phyloP scores from a whole-genome alignment of 106 monocot genomes.

The Vanilla planifolia region DNA sequence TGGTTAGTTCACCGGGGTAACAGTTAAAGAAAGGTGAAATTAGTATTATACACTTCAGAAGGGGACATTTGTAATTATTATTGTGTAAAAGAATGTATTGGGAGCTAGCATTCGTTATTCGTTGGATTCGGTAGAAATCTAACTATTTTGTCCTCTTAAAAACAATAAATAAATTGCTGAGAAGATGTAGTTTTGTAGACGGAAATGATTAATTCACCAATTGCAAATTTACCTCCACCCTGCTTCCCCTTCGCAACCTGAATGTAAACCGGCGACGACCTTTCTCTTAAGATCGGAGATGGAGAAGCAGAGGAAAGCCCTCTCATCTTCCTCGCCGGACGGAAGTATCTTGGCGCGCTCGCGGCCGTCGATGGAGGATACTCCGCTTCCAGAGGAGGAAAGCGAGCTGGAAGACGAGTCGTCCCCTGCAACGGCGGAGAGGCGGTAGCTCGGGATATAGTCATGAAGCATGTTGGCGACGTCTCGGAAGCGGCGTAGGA shows the following conservation, averaged over 20 bases:
- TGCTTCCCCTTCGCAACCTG: slow-evolving; percentile 32
- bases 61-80: no score
- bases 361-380: background rate
- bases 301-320: slow-evolving; percentile 57
- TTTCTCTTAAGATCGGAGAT: slow-evolving; percentile 61
- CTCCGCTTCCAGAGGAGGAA: slow-evolving; percentile 20
- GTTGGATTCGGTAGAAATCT: no score
- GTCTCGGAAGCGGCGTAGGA: slow-evolving; percentile 62
- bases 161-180: no score
- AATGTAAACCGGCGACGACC: slow-evolving; percentile 50
- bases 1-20: background rate
- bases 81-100: no score
- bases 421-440: slow-evolving; percentile 25
- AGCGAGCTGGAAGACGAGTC: slow-evolving; percentile 37
- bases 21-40: no score
- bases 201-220: no score
- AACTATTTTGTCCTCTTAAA: no score
- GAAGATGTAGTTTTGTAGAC: no score
- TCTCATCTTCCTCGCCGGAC: slow-evolving; percentile 7
- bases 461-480: slow-evolving; percentile 87
- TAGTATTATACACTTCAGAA: no score
- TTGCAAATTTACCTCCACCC: slow-evolving; percentile 73
- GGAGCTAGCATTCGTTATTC: no score
- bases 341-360: slow-evolving; percentile 39
- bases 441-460: slow-evolving; percentile 77